Percentiles rank a stretch among this genome's conserved stretches.
Conservation (phyloP, 2,329 filamentous ascomycete genomes). For the Hypoxylon sp. region DNA sequence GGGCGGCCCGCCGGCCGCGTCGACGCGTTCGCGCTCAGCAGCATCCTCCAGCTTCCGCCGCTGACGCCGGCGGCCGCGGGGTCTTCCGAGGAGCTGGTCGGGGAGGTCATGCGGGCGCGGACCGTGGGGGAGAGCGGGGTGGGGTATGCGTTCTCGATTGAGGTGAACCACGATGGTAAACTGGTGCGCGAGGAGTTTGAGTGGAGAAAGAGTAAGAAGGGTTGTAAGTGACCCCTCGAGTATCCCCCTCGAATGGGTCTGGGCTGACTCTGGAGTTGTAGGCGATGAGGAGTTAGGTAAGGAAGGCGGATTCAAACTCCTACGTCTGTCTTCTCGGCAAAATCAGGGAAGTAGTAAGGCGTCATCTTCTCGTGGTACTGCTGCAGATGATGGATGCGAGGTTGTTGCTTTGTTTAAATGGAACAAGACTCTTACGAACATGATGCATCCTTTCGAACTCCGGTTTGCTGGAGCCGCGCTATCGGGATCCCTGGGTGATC, state of each 20-base stretch:
- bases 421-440: conserved; percentile 19
- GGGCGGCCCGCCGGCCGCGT: neutral
- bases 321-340: conserved; percentile 6
- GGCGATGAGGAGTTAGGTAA: conserved; percentile 1
- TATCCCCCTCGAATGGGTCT: neutral
- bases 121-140: conserved; percentile 9
- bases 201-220: conserved; percentile 15
- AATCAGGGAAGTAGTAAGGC: neutral
- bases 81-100: neutral
- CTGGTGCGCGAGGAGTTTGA: conserved; percentile 7
- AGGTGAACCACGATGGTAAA: conserved; percentile 5
- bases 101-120: conserved; percentile 5
- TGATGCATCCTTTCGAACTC: conserved; percentile 29
- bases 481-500: conserved; percentile 18
- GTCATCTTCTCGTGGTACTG: neutral
- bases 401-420: conserved; percentile 26
- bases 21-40: conserved; percentile 5
- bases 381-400: conserved; percentile 10
- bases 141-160: conserved; percentile 3
- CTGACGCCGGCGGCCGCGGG: neutral
- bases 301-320: conserved; percentile 13
- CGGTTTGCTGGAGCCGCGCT: conserved; percentile 18
- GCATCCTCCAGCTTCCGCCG: conserved; percentile 2
- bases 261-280: neutral
- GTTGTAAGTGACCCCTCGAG: neutral